A percentile compares a stretch with the other conserved stretches of the same genome.
These are phyloP conservation scores for Macrophomina phaseolina DNA, from an alignment of 2,329 filamentous ascomycete species.

Conservation along the genomic window DNA sequence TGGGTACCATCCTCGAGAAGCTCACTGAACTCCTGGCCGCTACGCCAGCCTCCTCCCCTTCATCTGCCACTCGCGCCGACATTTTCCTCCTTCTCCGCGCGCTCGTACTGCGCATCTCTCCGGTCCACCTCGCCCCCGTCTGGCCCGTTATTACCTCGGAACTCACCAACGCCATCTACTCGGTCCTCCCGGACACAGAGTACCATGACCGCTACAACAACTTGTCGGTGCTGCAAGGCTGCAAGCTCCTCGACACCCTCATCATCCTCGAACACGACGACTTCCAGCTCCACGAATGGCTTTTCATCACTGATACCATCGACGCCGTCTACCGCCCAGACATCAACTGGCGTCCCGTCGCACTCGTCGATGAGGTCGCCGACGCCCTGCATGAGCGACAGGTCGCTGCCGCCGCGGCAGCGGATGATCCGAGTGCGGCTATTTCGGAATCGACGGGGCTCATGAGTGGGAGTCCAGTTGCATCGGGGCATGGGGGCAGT, in stretches of 20 bases:
- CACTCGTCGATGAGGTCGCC: constrained; percentile 83
- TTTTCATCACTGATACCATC: constrained; percentile 95
- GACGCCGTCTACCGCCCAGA: constrained; percentile 88
- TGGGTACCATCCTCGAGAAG: constrained; percentile 78
- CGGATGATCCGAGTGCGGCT: constrained; percentile 35
- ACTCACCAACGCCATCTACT: constrained; percentile 78
- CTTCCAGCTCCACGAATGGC: constrained; percentile 97
- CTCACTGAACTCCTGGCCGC: constrained; percentile 84
- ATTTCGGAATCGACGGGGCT: constrained; percentile 27
- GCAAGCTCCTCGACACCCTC: constrained; percentile 90
- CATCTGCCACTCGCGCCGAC: constrained; percentile 85
- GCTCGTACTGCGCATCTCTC: constrained; percentile 76
- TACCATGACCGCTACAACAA: constrained; percentile 79
- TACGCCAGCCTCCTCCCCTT: constrained; percentile 87
- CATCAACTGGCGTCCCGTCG: constrained; percentile 67
- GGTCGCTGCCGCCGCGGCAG: constrained; percentile 33
- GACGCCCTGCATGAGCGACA: constrained; percentile 67
- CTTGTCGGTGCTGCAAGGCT: constrained; percentile 81
- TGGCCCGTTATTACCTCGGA: constrained; percentile 93
- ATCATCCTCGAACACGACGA: constrained; percentile 88
- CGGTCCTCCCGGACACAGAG: constrained; percentile 65
- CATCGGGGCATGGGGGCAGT: not conserved
- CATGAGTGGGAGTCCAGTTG: not conserved
- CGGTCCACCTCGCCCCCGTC: constrained; percentile 79
- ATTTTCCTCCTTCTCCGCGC: constrained; percentile 88